These are phyloP conservation scores for Chionographis japonica DNA, from an alignment of 106 monocot genomes.

Conservation along the genomic window DNA sequence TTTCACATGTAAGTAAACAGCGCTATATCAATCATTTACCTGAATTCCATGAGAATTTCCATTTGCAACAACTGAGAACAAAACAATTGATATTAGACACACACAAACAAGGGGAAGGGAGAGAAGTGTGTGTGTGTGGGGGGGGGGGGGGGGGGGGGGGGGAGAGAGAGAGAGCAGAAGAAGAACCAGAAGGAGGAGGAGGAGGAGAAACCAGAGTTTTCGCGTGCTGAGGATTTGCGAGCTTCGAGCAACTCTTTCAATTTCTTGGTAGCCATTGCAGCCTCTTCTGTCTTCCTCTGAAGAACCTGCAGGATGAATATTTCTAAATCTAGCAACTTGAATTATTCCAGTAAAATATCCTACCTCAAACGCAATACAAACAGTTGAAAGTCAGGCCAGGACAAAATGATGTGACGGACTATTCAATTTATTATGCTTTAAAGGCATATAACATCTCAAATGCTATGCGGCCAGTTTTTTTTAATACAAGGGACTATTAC, in stretches of 20 bases:
- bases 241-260: conserved; percentile 91
- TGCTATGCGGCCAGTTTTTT: no score
- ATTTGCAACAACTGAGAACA: conserved; percentile 51
- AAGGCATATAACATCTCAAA: no score
- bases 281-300: conserved; percentile 96
- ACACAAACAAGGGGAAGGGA: background rate
- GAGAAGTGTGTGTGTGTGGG: background rate
- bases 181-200: background rate
- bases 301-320: conserved; percentile 57
- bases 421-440: no score
- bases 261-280: conserved; percentile 93
- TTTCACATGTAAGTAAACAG: background rate
- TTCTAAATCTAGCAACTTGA: background rate
- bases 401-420: no score
- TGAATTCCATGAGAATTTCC: conserved; percentile 53
- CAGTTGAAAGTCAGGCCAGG: no score
- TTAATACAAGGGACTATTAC: no score
- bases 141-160: background rate
- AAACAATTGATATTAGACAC: conserved; percentile 9
- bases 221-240: conserved; percentile 69
- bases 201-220: conserved; percentile 46
- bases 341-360: background rate
- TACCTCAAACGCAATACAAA: no score
- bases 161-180: background rate
- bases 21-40: conserved; percentile 20